These are phyloP conservation scores for Naganishia vaughanmartiniae DNA, from an alignment of 768 basidiomycete genomes.

Conservation along the genomic window DNA sequence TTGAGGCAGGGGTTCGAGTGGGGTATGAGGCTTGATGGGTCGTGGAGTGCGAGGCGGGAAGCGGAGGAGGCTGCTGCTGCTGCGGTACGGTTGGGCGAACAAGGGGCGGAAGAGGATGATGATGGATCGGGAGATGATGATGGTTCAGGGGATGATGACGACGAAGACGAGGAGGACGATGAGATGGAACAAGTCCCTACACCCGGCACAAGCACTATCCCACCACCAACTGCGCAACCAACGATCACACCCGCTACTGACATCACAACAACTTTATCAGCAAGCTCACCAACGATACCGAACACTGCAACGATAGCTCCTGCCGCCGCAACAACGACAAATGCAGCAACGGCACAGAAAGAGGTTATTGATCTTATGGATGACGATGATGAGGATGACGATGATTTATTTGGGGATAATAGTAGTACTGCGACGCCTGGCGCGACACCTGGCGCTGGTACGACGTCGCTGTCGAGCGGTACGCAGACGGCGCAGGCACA, in stretches of 20 bases:
- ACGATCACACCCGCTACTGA: not conserved
- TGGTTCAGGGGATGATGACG: not conserved
- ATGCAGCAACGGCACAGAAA: not conserved
- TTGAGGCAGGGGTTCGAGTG: slow-evolving; percentile 4
- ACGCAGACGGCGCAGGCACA: not conserved
- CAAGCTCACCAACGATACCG: not conserved
- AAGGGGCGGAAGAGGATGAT: slow-evolving; percentile 5
- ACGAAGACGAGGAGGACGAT: slow-evolving; percentile 13
- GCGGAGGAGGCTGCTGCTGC: not conserved
- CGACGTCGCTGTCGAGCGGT: not conserved
- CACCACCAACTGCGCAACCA: too few relatives aligned
- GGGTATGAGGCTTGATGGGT: slow-evolving; percentile 4
- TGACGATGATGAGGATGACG: slow-evolving; percentile 17
- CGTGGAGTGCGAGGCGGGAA: not conserved
- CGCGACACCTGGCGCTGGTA: too few relatives aligned
- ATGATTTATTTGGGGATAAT: slow-evolving; percentile 18
- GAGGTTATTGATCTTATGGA: slow-evolving; percentile 1
- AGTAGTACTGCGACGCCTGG: not conserved
- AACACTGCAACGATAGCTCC: not conserved
- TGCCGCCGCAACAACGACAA: not conserved
- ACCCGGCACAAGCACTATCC: too few relatives aligned
- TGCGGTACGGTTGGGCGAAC: not conserved
- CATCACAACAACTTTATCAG: not conserved
- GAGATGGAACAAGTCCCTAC: not conserved
- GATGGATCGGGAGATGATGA: not conserved